Base-by-base conservation (phyloP, 768 basidiomycete genomes). In the Lanmaoa pseudosensibilis region DNA sequence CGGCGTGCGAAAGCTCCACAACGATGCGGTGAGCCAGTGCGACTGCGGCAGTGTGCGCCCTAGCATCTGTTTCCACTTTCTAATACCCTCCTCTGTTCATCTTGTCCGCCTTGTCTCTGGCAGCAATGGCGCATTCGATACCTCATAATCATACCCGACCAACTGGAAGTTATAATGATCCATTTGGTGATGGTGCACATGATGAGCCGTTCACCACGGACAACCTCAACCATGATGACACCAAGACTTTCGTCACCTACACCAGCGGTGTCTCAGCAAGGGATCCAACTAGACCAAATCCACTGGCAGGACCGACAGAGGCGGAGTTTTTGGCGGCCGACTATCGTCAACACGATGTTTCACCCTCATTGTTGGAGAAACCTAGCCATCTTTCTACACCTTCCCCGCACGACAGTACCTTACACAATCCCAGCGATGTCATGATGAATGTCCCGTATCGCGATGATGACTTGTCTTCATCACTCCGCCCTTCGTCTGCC, bases 261-360 rank as follows among this genome's bases (percentile, higher is more conserved):
- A 61, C 66, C 33, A 72, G 66, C 32, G 70, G 57, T 23, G 50
- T 65, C 37, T 51, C 43, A 47, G 56, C 49, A 30, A 23, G 50
- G 4, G 65, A 61, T 47, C 59, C 57, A 12, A 49, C 58, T 12
- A 45, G 19, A 33, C n/a, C 34, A 21, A 41, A 47, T 46, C 49
- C 38, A 12, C 40, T 49, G 21, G 38, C 47, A 18, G 61, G 58
- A 27, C 61, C 55, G 38, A 63, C 65, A 11, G 66, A 63, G 15
- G 66, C 66, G 10, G 65, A 67, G 46, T 60, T 49, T 2, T 23
- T 74, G 55, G 71, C 55, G 49, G 61, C 63, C 59, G 62, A 65
- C 56, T 71, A 70, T 41, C 66, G 61, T 52, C 69, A 66, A 27
- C 51, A 59, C 32, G 57, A 48, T 27, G 18, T 38, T 18, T 67